These are phyloP conservation scores for Chrysanthemum seticuspe DNA, from an alignment of 129 eudicot genomes.

Conservation along the genomic window DNA sequence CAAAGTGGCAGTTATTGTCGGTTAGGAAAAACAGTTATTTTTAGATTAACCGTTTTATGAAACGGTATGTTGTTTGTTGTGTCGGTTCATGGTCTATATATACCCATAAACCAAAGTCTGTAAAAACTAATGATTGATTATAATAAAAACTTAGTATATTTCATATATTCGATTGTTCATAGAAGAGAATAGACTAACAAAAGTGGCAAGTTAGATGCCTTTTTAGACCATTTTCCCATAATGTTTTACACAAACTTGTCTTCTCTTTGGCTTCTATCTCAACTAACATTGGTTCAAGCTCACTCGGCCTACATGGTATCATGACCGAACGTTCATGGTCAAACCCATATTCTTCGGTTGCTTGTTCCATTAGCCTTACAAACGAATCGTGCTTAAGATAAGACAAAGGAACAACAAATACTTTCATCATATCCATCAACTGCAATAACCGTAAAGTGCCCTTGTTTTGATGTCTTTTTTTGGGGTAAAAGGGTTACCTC, in stretches of 20 bases:
- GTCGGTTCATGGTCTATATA: no score
- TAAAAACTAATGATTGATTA: no score
- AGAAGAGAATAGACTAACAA: no score
- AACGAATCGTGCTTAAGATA: constrained; percentile 24
- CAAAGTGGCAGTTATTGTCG: no score
- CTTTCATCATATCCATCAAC: constrained; percentile 22
- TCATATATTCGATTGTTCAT: no score
- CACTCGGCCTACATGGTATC: constrained; percentile 31
- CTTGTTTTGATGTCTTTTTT: constrained; percentile 24
- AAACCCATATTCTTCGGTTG: constrained; percentile 31
- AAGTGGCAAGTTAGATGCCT: no score
- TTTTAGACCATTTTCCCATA: neutral
- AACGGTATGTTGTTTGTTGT: no score
- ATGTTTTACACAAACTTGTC: constrained; percentile 13
- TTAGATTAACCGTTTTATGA: no score
- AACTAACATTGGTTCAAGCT: constrained; percentile 22
- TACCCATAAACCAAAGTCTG: no score
- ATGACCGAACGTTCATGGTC: constrained; percentile 25
- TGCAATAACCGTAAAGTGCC: constrained; percentile 33
- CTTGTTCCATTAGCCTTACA: constrained; percentile 25
- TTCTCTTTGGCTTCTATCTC: constrained; percentile 19
- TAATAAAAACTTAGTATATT: no score
- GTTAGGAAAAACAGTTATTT: no score
- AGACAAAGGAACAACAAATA: constrained; percentile 30
- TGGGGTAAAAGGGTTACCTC: no score